A percentile compares a stretch with the other conserved stretches of the same genome.
Conservation (phyloP, 495 filamentous ascomycete genomes). For the Xylaria curta region DNA sequence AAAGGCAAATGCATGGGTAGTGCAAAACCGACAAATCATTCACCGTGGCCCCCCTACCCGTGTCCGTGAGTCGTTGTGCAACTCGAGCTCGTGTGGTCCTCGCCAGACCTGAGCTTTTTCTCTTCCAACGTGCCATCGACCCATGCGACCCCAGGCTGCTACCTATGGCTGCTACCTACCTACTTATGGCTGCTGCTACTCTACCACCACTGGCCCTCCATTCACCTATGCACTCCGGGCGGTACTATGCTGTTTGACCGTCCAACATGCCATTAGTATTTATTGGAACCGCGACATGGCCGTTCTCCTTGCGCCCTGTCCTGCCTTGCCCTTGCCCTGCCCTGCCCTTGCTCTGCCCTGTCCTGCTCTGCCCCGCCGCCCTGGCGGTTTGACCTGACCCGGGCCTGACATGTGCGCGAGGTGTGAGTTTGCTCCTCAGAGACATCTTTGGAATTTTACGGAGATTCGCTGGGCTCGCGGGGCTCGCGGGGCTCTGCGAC, state of each 20-base stretch:
- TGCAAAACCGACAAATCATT: slow-evolving; percentile 23
- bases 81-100: slow-evolving; percentile 25
- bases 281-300: slow-evolving; percentile 14
- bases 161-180: not conserved
- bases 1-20: slow-evolving; percentile 3
- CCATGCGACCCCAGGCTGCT: slow-evolving; percentile 17
- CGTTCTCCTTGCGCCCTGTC: slow-evolving; percentile 8
- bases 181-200: not conserved
- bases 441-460: slow-evolving; percentile 17
- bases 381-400: slow-evolving; percentile 15
- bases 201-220: no score
- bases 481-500: slow-evolving; percentile 10
- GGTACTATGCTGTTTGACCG: slow-evolving; percentile 21
- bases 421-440: slow-evolving; percentile 11
- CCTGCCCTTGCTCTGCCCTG: slow-evolving; percentile 1
- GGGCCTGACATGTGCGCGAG: slow-evolving; percentile 13
- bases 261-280: slow-evolving; percentile 12
- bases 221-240: slow-evolving; percentile 16
- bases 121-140: slow-evolving; percentile 25
- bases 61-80: slow-evolving; percentile 25
- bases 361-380: not conserved
- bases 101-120: slow-evolving; percentile 6
- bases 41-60: slow-evolving; percentile 15
- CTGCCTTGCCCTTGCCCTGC: slow-evolving; percentile 16
- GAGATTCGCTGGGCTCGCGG: slow-evolving; percentile 5